A percentile compares a stretch with the other conserved stretches of the same genome.
phyloP scores from a whole-genome alignment of 352 stramenopile species.

The Phytophthora citricola region DNA sequence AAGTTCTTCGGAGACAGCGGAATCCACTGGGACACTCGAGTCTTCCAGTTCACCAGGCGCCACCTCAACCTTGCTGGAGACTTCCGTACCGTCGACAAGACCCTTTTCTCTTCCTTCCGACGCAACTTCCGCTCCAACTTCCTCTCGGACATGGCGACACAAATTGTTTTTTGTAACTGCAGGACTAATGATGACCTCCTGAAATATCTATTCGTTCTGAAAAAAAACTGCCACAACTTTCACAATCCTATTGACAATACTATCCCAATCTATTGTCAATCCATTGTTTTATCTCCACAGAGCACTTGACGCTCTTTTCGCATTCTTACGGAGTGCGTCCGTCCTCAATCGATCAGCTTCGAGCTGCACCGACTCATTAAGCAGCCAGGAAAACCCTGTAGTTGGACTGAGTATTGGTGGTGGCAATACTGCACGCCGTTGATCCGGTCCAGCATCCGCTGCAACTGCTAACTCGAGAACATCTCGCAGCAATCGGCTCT shows the following conservation, averaged over 20 bases:
- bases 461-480: conserved; percentile 72
- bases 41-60: conserved; percentile 24
- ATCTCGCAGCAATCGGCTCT: conserved; percentile 72
- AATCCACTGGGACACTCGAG: conserved; percentile 7
- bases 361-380: conserved; percentile 67
- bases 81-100: conserved; percentile 26
- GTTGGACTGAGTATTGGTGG: conserved; percentile 57
- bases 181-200: not conserved
- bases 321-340: conserved; percentile 53
- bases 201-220: not conserved
- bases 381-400: conserved; percentile 74
- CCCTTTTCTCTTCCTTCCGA: conserved; percentile 41
- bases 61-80: conserved; percentile 26
- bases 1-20: not conserved
- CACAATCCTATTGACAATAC: conserved; percentile 4
- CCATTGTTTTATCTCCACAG: conserved; percentile 25
- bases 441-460: conserved; percentile 50
- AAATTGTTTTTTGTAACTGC: not conserved
- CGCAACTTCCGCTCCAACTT: conserved; percentile 38
- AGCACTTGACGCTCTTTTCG: conserved; percentile 48
- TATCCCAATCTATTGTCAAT: no score
- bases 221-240: not conserved
- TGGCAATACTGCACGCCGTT: conserved; percentile 46
- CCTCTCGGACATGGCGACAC: conserved; percentile 28
- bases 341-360: conserved; percentile 59